Base-by-base conservation (phyloP, 129 eudicot genomes). In the Flaveria ramosissima region DNA sequence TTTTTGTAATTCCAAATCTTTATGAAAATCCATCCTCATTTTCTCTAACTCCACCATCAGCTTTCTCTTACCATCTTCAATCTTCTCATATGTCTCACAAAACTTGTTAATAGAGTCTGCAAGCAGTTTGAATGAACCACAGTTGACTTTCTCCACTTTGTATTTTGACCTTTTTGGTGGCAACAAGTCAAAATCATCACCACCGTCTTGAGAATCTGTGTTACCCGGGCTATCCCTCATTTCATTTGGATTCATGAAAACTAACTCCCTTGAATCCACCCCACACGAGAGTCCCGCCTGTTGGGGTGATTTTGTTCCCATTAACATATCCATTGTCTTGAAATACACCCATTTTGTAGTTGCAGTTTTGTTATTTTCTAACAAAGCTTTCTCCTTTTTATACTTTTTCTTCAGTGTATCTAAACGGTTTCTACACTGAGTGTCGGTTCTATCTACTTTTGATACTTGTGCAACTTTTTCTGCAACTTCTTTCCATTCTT, bases 401-500 rank as follows among this genome's bases (percentile, higher is more conserved):
- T 92, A 89, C 67, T 92, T 92, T 67, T 92, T 92, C 74, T 89
- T 92, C 88, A 92, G 74, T 7, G 92, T 89, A 71, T 89, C 92
- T 42, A 92, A 63, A 42, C 97, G 92, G 77, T 92, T 92, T 55
- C 97, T 76, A 72, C 97, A 92, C 61, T 89, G 97, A 24, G 92
- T 84, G 46, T 92, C 90, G 0, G 92, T 82, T 73, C 97, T 87
- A 32, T 82, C 86, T 3, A 82, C 68, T 32, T 77, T 92, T 36
- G 97, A 85, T 52, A 55, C 85, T 16, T 67, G 90, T 12, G 88
- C 80, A 12, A 92, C 96, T 48, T 78, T 85, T 13, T 87, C 88
- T 30, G 91, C 89, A 67, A 92, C 97, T 78, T 92, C 96, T 78
- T 85, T 90, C 96, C 92, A 92, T 72, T 89, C 96, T 62, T 87